Base-by-base conservation (phyloP, 1,139 yeast genomes). In the Saccharomycopsis hybrid region DNA sequence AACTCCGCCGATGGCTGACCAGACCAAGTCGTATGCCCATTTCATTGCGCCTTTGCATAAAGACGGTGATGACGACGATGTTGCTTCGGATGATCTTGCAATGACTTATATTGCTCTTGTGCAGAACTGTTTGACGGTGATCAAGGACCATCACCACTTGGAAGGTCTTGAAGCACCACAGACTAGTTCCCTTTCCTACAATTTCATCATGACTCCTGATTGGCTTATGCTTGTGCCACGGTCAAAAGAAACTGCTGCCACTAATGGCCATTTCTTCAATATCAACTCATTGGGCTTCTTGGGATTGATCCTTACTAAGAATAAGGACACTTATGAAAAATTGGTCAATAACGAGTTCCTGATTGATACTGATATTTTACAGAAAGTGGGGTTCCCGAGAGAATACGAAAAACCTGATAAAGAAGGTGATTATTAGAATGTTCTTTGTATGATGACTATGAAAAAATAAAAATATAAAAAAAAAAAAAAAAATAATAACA, bases 181-280 rank as follows among this genome's bases (percentile, higher is more conserved):
- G n/a, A 7, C 28, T n/a, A 11, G 29, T 5, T 13, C 50, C 32
- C 40, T 46, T 35, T 83, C 94, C 32, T 90, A 87, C 67, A 92
- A 92, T 62, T 78, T 90, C 40, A 67, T 88, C 45, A 78, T 90
- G 74, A 88, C 95, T 40, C 79, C 81, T 50, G 74, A 80, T 49
- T 90, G 92, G 85, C 77, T 90, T 69, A 77, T 89, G 77, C 65
- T 86, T 41, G 83, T 89, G n/a, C 97, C 97, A 29, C 77, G 97
- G 59, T 72, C 82, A 3, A 61, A 62, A 13, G 62, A 62, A 41
- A 65, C 59, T 53, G 62, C 60, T 8, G 43, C 45, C 13, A 43
- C 37, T 39, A 56, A 57, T 7, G 60, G 66, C 50, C 66, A 67
- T 41, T 69, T 68, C 27, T 60, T 85, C 38, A 86, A 88, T 4